phyloP scores from a whole-genome alignment of 768 basidiomycete genomes.

The Mycena pura region DNA sequence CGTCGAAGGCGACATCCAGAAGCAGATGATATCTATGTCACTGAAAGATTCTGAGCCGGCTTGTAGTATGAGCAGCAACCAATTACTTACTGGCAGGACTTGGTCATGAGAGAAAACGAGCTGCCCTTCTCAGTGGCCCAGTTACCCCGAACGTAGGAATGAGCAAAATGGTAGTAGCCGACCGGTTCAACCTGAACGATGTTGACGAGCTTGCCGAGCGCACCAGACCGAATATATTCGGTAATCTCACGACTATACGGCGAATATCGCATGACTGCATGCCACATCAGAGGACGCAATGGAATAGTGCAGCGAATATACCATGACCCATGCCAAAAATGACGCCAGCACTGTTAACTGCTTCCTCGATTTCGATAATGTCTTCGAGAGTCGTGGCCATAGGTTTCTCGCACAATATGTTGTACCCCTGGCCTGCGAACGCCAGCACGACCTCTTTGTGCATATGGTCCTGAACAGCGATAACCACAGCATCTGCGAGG shows the following conservation, averaged over 20 bases:
- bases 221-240: constrained; percentile 71
- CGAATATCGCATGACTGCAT: constrained; percentile 83
- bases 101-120: constrained; percentile 87
- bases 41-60: constrained; percentile 44
- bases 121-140: constrained; percentile 76
- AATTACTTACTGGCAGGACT: constrained; percentile 81
- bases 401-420: constrained; percentile 92
- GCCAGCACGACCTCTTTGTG: constrained; percentile 77
- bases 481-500: constrained; percentile 82
- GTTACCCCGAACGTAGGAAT: constrained; percentile 85
- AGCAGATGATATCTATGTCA: constrained; percentile 84
- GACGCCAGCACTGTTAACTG: constrained; percentile 68
- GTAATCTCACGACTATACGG: constrained; percentile 79
- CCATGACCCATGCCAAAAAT: constrained; percentile 92
- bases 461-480: constrained; percentile 83
- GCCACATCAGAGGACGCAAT: not conserved
- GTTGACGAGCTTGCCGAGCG: constrained; percentile 81
- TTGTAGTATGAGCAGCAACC: constrained; percentile 11
- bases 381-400: constrained; percentile 82
- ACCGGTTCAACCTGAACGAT: constrained; percentile 86
- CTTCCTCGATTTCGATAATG: constrained; percentile 77
- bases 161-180: constrained; percentile 88
- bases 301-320: constrained; percentile 36
- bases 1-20: constrained; percentile 71
- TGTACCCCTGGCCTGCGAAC: constrained; percentile 83